phyloP scores from a whole-genome alignment of 352 stramenopile genomes.

The Globisporangium spinosum region DNA sequence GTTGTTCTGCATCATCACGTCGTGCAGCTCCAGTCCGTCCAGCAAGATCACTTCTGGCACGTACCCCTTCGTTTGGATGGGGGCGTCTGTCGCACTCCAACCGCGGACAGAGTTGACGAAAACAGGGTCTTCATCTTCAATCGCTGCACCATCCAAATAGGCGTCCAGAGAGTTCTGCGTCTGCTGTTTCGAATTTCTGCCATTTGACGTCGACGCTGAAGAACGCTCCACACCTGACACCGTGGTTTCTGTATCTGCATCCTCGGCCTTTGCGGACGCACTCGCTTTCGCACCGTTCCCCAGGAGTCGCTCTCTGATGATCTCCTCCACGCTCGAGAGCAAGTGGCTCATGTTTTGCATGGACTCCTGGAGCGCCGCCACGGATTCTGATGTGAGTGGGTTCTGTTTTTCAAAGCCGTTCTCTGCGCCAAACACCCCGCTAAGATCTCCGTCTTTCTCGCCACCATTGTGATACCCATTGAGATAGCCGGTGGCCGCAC shows the following conservation, averaged over 20 bases:
- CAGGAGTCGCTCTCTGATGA: slow-evolving; percentile 15
- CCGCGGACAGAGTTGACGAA: slow-evolving; percentile 39
- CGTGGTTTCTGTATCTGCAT: not conserved
- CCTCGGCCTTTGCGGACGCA: not conserved
- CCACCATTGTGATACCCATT: not conserved
- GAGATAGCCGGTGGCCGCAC: not conserved
- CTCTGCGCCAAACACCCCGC: not conserved
- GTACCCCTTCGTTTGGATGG: not conserved
- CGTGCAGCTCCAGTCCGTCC: slow-evolving; percentile 12
- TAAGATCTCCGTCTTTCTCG: not conserved
- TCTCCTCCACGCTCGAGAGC: slow-evolving; percentile 17
- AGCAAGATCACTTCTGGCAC: not conserved
- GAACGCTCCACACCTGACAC: not conserved
- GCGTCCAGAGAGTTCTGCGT: slow-evolving; percentile 26
- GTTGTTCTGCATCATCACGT: slow-evolving; percentile 16
- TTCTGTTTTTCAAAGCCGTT: not conserved
- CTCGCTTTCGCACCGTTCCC: not conserved
- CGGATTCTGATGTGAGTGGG: not conserved
- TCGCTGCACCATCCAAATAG: slow-evolving; percentile 24
- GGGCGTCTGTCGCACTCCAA: slow-evolving; percentile 19
- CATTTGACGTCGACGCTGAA: not conserved
- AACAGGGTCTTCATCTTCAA: slow-evolving; percentile 18
- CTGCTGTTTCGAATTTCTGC: not conserved
- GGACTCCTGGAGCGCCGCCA: slow-evolving; percentile 1
- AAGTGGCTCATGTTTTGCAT: slow-evolving; percentile 11